Base-by-base conservation (phyloP, 2,329 filamentous ascomycete genomes). In the Graphilbum fragrans region DNA sequence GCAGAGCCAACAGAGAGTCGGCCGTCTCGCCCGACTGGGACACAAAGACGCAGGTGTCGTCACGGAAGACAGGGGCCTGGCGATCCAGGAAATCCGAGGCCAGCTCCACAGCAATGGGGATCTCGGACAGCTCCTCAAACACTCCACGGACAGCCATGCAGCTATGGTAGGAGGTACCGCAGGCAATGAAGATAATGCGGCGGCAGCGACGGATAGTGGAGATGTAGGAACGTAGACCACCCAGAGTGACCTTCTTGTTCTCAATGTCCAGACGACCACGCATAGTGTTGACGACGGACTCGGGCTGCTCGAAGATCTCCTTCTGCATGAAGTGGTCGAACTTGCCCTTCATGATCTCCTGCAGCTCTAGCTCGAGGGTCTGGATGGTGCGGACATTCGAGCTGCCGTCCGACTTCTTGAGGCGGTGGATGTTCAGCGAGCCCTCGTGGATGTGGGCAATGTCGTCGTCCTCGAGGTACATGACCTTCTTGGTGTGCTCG, bases 241-340 rank as follows among this genome's bases (percentile, higher is more conserved):
- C 92, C 21, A 98, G 80, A 10, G 90, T 96, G 54, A 98, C 88
- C 44, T 79, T 84, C 75, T 93, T 94, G 73, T 95, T 94, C 55
- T 79, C 82, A 46, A 83, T 73, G 64, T 98, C 92, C 55, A 98
- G 72, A 69, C 92, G 92, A 67, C 92, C 92, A 79, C 92, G 86
- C 92, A 98, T 98, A 52, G 92, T 95, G 77, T 98, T 98, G 70
- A 98, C 81, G 47, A 98, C 86, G 14, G 92, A 98, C 69, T 98
- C 92, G 58, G 92, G 92, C 72, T 98, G 92, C 74, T 98, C 92
- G 64, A 98, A 98, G 58, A 98, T 98, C 65, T 98, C 92, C 79
- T 98, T 98, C 65, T 98, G 92, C 92, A 98, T 98, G 74, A 95
- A 98, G 71, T 98, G 92, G 64, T 98, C 92, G 66, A 96, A 98